Percentiles rank a stretch among this genome's conserved stretches.
These are phyloP conservation scores for Amanita exitialis DNA, from an alignment of 768 basidiomycete species.

Conservation along the genomic window DNA sequence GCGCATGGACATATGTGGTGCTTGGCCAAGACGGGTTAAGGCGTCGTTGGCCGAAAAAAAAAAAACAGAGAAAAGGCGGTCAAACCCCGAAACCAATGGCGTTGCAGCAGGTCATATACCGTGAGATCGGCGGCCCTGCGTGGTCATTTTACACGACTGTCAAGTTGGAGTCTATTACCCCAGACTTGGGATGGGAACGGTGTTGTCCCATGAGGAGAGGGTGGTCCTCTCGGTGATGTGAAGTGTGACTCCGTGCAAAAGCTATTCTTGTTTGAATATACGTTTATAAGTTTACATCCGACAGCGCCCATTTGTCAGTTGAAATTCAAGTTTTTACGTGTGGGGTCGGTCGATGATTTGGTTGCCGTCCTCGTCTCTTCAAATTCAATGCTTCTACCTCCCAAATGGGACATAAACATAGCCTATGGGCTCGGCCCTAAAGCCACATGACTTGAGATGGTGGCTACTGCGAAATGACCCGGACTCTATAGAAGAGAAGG, in stretches of 20 bases:
- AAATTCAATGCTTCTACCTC: too few relatives aligned
- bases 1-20: not conserved
- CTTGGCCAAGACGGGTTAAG: not conserved
- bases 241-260: not conserved
- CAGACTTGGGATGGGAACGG: not conserved
- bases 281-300: not conserved
- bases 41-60: too few relatives aligned
- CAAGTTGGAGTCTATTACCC: conserved; percentile 2
- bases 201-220: not conserved
- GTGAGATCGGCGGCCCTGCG: not conserved
- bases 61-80: not conserved
- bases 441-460: too few relatives aligned
- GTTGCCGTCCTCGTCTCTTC: not conserved
- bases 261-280: not conserved
- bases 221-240: not conserved
- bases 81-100: not conserved
- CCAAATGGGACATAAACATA: too few relatives aligned
- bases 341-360: not conserved
- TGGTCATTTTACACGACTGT: not conserved
- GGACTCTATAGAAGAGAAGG: too few relatives aligned
- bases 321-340: not conserved
- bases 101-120: not conserved
- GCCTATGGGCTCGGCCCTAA: too few relatives aligned
- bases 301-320: not conserved
- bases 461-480: too few relatives aligned